Evolutionary conservation across 306 rosid species (phyloP).

Genomic region (Alnus rubra): DNA sequence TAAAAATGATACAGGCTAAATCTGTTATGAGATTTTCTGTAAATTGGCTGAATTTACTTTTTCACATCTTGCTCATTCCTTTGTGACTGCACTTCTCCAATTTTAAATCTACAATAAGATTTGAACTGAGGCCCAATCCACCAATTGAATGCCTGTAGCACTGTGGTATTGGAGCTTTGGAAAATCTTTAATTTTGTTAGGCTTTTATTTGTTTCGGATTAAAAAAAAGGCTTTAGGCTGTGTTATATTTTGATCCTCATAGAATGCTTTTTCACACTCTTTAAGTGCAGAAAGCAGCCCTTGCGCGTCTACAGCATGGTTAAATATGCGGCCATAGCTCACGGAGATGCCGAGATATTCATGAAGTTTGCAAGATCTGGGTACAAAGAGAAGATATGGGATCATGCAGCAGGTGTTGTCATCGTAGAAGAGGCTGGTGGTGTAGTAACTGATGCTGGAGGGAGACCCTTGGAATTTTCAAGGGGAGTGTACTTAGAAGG

Average conservation of each 20-base stretch:
- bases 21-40: background rate
- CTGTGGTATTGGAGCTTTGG: conserved; percentile 1
- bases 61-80: background rate
- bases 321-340: conserved; percentile 91
- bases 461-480: conserved; percentile 75
- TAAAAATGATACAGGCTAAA: background rate
- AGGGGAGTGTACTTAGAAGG: conserved; percentile 80
- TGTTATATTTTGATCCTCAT: conserved; percentile 3
- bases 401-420: conserved; percentile 90
- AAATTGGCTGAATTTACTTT: background rate
- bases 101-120: background rate
- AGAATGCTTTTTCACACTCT: background rate
- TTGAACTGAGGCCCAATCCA: background rate
- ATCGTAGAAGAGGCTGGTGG: conserved; percentile 97
- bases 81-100: background rate
- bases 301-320: conserved; percentile 93
- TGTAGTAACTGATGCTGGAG: conserved; percentile 86
- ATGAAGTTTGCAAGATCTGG: conserved; percentile 97
- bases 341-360: conserved; percentile 94
- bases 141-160: background rate
- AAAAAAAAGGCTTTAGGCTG: background rate
- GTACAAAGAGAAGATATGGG: conserved; percentile 98
- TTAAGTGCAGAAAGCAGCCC: conserved; percentile 72
- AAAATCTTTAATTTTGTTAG: background rate
- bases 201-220: background rate